Percentiles rank a stretch among this genome's conserved stretches.
Evolutionary conservation across 192 early-diverging fungal species (phyloP).

Genomic region (Podila epigama): DNA sequence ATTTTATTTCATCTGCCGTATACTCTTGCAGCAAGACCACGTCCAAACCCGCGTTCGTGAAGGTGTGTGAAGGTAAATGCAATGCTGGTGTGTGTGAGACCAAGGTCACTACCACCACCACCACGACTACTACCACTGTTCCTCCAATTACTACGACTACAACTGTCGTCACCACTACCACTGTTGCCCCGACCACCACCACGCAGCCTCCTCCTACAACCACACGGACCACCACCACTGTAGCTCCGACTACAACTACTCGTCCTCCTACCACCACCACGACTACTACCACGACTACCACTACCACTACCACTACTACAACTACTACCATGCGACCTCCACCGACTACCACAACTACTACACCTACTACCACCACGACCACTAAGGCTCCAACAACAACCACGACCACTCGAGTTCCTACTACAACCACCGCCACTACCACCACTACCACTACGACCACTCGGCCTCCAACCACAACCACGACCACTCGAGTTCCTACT

Average conservation of each 20-base stretch:
- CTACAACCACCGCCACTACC: not conserved
- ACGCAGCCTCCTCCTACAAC: no score
- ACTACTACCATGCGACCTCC: no score
- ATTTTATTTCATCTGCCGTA: not conserved
- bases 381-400: not conserved
- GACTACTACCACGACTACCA: not conserved
- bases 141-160: not conserved
- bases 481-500: no score
- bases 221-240: no score
- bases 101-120: not conserved
- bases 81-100: not conserved
- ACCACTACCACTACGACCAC: no score
- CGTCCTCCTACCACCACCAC: not conserved
- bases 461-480: no score
- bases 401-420: not conserved
- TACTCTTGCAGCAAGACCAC: not conserved
- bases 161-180: not conserved
- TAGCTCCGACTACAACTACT: not conserved
- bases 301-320: not conserved
- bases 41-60: not conserved
- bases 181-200: not conserved
- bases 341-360: not conserved
- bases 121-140: not conserved
- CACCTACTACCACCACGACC: not conserved
- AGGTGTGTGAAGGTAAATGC: not conserved